Evolutionary conservation across 805 yeast genomes (phyloP), one percentile per base, ranked within the genome.

Genomic region (Candida taoyuanica): DNA sequence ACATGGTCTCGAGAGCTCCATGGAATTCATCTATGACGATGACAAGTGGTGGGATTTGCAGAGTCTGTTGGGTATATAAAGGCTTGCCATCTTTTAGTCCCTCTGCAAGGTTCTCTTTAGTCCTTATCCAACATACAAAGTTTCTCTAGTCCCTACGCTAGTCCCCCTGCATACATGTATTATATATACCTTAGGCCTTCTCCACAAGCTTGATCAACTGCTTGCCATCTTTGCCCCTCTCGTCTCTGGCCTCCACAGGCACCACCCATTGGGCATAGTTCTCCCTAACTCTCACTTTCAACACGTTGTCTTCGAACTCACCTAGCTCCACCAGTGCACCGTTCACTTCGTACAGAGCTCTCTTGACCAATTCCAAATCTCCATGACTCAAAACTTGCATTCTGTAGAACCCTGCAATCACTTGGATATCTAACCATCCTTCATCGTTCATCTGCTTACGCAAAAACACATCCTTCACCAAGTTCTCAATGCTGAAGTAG

Each of bases 401-500:
- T 55, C 96, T 76, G 66, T 82, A 78, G 62, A 88, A 88, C 42
- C 71, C 66, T 43, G 86, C 77, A 47, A 87, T 70, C 40, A 76
- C 70, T 5, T 60, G 55, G 41, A 87, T 61, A 24, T 80, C 76
- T 38, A 88, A 71, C 70, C 81, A 80, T 18, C 96, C 96, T 42
- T 76, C 70, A 33, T 72, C 53, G 60, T 81, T 76, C 94, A 91
- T 85, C 53, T 84, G 85, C 48, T 77, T 74, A 62, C 96, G 78
- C 63, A 93, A 70, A 58, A 65, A 91, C 36, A 81, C 67, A 64
- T 93, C 98, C 64, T 87, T 85, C 51, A 82, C 69, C 63, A 93
- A 71, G 63, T 93, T 93, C 52, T 87, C 95, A 35, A 80, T 70
- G 21, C 94, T 81, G 65, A 93, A 85, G 63, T 93, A 93, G 68